These are phyloP conservation scores for Trifolium repens DNA, from an alignment of 306 rosid genomes.

Conservation along the genomic window DNA sequence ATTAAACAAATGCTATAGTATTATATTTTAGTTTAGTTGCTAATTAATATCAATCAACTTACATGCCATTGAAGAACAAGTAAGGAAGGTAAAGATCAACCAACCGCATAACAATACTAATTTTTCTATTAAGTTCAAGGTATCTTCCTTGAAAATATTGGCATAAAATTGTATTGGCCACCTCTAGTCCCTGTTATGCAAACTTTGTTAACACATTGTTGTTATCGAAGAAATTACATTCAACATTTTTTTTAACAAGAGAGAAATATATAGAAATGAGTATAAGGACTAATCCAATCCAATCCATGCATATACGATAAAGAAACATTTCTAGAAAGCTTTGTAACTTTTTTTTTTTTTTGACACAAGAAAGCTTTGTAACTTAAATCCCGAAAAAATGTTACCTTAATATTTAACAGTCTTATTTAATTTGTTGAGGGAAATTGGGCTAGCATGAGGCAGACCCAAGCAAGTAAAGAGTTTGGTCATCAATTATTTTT, in stretches of 20 bases:
- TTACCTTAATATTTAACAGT: too few relatives aligned
- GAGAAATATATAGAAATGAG: too few relatives aligned
- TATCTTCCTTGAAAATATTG: slow-evolving; percentile 56
- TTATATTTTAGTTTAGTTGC: neutral
- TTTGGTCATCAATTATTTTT: too few relatives aligned
- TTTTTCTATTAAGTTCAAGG: slow-evolving; percentile 50
- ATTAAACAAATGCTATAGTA: neutral
- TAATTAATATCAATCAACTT: slow-evolving; percentile 40
- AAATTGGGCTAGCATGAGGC: too few relatives aligned
- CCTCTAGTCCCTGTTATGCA: slow-evolving; percentile 61
- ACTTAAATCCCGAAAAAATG: too few relatives aligned
- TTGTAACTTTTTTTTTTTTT: too few relatives aligned
- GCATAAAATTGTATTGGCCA: slow-evolving; percentile 58
- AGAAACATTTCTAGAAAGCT: neutral
- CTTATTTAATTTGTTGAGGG: too few relatives aligned
- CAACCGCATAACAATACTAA: slow-evolving; percentile 60
- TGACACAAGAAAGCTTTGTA: neutral
- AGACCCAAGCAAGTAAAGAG: too few relatives aligned
- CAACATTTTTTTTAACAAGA: too few relatives aligned
- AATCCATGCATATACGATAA: too few relatives aligned
- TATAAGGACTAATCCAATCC: too few relatives aligned
- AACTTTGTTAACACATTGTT: neutral
- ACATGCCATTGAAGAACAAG: slow-evolving; percentile 74
- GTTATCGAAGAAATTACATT: neutral
- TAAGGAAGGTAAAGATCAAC: slow-evolving; percentile 75